Conservation (phyloP, 73 alveolate genomes). For the Tetrahymena elliotti region DNA sequence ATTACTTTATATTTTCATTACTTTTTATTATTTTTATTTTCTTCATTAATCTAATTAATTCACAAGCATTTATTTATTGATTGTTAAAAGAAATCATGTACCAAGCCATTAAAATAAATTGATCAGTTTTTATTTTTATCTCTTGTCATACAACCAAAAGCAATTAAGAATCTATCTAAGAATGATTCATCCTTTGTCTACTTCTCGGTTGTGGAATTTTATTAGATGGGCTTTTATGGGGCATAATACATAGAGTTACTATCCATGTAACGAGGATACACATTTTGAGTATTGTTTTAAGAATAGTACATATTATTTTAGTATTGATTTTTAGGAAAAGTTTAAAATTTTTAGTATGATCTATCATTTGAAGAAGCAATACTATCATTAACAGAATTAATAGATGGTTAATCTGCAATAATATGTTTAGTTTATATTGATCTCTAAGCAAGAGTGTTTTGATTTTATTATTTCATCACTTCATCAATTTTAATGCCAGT, state of each 20-base stretch:
- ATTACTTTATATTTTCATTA: no score
- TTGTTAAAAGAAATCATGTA: no score
- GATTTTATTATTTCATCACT: not conserved
- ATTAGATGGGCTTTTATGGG: not conserved
- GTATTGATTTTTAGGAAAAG: not conserved
- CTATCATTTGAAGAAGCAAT: not conserved
- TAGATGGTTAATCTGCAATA: not conserved
- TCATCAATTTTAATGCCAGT: not conserved
- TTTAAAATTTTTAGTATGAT: not conserved
- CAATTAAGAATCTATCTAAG: slow-evolving; percentile 23
- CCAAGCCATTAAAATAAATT: no score
- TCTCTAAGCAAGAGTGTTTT: not conserved
- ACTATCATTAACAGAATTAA: not conserved
- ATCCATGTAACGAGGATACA: not conserved
- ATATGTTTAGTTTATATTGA: not conserved
- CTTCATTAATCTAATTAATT: not conserved
- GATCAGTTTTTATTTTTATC: slow-evolving; percentile 9
- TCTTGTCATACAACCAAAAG: slow-evolving; percentile 41
- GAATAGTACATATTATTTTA: not conserved
- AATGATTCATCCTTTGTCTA: slow-evolving; percentile 1
- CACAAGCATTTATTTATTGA: not conserved
- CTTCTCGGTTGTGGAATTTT: not conserved
- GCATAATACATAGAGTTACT: not conserved
- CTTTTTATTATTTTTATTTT: no score
- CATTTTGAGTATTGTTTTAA: not conserved